Evolutionary conservation across 306 rosid species (phyloP).

Genomic region (Dryas alaskensis): DNA sequence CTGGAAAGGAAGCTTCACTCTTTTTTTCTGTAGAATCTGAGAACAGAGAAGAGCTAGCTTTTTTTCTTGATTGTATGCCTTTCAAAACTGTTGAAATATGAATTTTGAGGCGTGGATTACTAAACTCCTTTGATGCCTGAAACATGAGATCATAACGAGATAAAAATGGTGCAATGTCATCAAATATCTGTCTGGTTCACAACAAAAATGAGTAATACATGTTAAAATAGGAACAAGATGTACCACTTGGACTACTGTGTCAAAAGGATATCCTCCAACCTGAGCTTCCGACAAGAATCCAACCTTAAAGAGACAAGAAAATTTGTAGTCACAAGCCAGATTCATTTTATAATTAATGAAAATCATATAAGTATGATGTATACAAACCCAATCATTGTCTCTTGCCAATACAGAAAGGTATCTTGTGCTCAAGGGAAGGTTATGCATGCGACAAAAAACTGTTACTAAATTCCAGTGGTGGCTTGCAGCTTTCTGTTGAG

Average conservation of each 20-base stretch:
- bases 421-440: slow-evolving; percentile 79
- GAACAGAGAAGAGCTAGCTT: slow-evolving; percentile 52
- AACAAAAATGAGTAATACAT: slow-evolving; percentile 11
- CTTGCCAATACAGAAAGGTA: slow-evolving; percentile 82
- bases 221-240: slow-evolving; percentile 30
- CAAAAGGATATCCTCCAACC: slow-evolving; percentile 81
- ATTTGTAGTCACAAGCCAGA: slow-evolving; percentile 13
- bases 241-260: slow-evolving; percentile 67
- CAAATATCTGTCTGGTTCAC: neutral
- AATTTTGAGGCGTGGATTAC: slow-evolving; percentile 77
- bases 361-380: neutral
- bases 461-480: slow-evolving; percentile 87
- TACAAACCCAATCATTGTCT: slow-evolving; percentile 91
- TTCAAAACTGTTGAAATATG: slow-evolving; percentile 85
- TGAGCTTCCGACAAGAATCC: slow-evolving; percentile 95
- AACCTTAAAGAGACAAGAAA: slow-evolving; percentile 49
- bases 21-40: slow-evolving; percentile 57
- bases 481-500: slow-evolving; percentile 88
- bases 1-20: slow-evolving; percentile 49
- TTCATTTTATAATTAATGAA: neutral
- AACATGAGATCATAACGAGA: slow-evolving; percentile 27
- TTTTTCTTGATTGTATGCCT: slow-evolving; percentile 76
- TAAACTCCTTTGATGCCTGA: slow-evolving; percentile 92
- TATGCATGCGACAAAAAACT: slow-evolving; percentile 81
- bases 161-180: slow-evolving; percentile 23